These are phyloP conservation scores for Candida sp. DNA, from an alignment of 1,139 yeast species.

Conservation along the genomic window DNA sequence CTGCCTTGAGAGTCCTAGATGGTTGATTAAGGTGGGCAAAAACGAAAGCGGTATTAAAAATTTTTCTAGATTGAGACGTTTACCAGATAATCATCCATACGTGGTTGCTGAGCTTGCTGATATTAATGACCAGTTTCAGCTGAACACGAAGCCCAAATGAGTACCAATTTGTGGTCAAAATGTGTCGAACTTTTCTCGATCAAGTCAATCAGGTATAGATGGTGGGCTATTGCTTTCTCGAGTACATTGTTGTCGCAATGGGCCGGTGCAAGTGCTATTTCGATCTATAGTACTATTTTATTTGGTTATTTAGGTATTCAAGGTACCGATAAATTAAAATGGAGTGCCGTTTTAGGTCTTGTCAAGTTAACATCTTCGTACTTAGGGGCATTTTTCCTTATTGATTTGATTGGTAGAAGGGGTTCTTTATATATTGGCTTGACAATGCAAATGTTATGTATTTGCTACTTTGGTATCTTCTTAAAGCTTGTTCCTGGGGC, in stretches of 20 bases:
- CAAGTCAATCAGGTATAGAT: slow-evolving; percentile 34
- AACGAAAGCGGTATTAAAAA: slow-evolving; percentile 25
- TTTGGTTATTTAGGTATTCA: slow-evolving; percentile 43
- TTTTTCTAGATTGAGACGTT: slow-evolving; percentile 40
- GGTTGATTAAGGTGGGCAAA: slow-evolving; percentile 29
- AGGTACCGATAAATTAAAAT: slow-evolving; percentile 28
- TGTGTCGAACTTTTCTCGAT: slow-evolving; percentile 29
- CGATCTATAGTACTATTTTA: slow-evolving; percentile 50
- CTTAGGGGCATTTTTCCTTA: slow-evolving; percentile 36
- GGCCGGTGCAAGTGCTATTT: slow-evolving; percentile 56
- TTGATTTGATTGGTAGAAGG: slow-evolving; percentile 40
- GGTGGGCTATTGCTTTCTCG: slow-evolving; percentile 33
- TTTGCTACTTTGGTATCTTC: slow-evolving; percentile 38
- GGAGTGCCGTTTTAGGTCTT: slow-evolving; percentile 42
- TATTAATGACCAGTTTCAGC: slow-evolving; percentile 36
- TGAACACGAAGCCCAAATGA: slow-evolving; percentile 28
- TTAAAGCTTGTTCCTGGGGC: slow-evolving; percentile 38
- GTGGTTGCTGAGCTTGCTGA: slow-evolving; percentile 45
- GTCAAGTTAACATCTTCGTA: slow-evolving; percentile 39
- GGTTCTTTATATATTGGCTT: slow-evolving; percentile 30
- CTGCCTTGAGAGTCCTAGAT: slow-evolving; percentile 40
- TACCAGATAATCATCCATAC: slow-evolving; percentile 44
- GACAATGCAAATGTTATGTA: slow-evolving; percentile 22
- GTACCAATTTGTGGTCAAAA: slow-evolving; percentile 19
- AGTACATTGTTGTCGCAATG: slow-evolving; percentile 53